phyloP scores from a whole-genome alignment of 1,284 basidiomycete species.

The Sparassis latifolia region DNA sequence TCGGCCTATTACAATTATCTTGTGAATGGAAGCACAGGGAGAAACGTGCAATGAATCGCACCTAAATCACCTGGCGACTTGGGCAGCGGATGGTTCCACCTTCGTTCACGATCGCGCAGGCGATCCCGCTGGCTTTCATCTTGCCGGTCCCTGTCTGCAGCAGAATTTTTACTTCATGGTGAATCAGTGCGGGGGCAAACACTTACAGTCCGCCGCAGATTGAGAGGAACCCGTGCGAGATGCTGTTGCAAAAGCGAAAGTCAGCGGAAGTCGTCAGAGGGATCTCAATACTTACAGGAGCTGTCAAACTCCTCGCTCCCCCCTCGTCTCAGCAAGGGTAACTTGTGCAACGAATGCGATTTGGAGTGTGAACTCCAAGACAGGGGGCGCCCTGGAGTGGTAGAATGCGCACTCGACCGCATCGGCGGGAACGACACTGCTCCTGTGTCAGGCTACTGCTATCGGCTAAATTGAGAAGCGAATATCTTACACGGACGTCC shows the following conservation, averaged over 20 bases:
- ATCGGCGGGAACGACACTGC: slow-evolving; percentile 19
- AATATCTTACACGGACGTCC: slow-evolving; percentile 13
- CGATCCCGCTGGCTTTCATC: slow-evolving; percentile 10
- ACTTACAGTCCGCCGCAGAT: slow-evolving; percentile 16
- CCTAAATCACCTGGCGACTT: slow-evolving; percentile 10
- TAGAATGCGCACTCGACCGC: slow-evolving; percentile 7
- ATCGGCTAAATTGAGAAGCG: background rate
- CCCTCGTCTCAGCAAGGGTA: slow-evolving; percentile 16
- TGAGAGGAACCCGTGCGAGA: slow-evolving; percentile 21
- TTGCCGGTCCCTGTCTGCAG: slow-evolving; percentile 12
- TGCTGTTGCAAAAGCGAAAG: slow-evolving; percentile 8
- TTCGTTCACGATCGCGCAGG: slow-evolving; percentile 17
- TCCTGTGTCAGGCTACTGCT: background rate
- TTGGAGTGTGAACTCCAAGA: slow-evolving; percentile 24
- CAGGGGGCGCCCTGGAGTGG: slow-evolving; percentile 12
- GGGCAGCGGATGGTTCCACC: slow-evolving; percentile 17
- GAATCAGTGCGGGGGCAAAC: background rate
- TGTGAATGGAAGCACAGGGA: background rate
- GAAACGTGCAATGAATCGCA: background rate
- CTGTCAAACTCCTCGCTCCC: slow-evolving; percentile 19
- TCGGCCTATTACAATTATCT: background rate
- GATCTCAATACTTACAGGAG: slow-evolving; percentile 16
- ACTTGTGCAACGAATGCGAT: slow-evolving; percentile 19
- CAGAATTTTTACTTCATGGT: background rate
- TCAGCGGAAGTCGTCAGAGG: background rate